These are phyloP conservation scores for Penicillium coffeae DNA, from an alignment of 495 filamentous ascomycete species.

Conservation along the genomic window DNA sequence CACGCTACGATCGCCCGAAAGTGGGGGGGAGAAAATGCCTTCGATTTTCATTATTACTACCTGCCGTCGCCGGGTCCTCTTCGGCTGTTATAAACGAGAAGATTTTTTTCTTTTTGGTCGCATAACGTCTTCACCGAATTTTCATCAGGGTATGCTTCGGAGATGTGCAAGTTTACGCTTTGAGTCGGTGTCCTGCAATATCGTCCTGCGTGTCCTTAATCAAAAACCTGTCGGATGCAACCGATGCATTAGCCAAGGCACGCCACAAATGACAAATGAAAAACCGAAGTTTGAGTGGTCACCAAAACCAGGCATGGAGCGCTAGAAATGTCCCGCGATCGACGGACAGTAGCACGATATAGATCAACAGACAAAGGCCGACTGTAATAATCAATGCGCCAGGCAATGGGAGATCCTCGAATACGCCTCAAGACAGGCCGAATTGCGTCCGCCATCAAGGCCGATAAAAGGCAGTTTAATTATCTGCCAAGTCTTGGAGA, in stretches of 20 bases:
- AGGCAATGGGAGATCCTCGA: too few relatives aligned
- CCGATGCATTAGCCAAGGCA: slow-evolving; percentile 18
- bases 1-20: slow-evolving; percentile 1
- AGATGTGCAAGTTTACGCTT: slow-evolving; percentile 31
- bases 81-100: slow-evolving; percentile 13
- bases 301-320: too few relatives aligned
- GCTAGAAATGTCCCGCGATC: too few relatives aligned
- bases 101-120: not conserved
- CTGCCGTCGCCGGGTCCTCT: slow-evolving; percentile 11
- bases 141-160: not conserved
- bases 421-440: too few relatives aligned
- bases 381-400: too few relatives aligned
- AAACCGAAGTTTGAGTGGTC: too few relatives aligned
- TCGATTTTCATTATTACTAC: slow-evolving; percentile 5
- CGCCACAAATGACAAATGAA: not conserved
- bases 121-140: slow-evolving; percentile 1
- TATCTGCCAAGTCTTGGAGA: too few relatives aligned
- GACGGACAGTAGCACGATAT: too few relatives aligned
- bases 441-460: too few relatives aligned
- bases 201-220: slow-evolving; percentile 76
- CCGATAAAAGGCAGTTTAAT: too few relatives aligned
- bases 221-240: slow-evolving; percentile 57
- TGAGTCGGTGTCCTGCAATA: slow-evolving; percentile 51
- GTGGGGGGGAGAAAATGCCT: slow-evolving; percentile 8
- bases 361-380: too few relatives aligned